Evolutionary conservation across 192 early-diverging fungal species (phyloP), one percentile per base, ranked within the genome.

Genomic region (Pecoramyces ruminantium): DNA sequence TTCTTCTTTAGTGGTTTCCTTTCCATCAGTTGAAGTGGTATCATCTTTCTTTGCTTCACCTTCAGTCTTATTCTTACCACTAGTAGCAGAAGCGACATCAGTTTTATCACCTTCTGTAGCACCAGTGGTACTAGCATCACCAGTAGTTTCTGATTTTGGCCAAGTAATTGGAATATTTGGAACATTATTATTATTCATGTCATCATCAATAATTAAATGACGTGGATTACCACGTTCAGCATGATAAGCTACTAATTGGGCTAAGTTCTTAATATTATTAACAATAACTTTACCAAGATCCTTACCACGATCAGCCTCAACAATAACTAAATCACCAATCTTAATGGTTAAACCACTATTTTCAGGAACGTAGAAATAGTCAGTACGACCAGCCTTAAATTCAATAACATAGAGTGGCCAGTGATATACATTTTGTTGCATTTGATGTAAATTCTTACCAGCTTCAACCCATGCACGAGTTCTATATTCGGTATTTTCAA

Each of bases 281-380:
- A 89, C 86, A 28, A 93, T 89, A 28, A 96, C 89, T 83, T 96
- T 95, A 28, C 95, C 95, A 28, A 96, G 82, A 86, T 96, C 95
- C 81, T 93, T 94, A 29, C 95, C 95, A 79, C 95, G 92, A 83
- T 96, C 95, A 13, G 93, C 95, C 81, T 96, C 95, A 0, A 95
- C 94, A 82, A 96, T 94, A 40, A 93, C 93, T 51, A 95, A 82
- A 80, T 94, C 94, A n/a, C 93, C 94, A 9, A 86, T 83, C 38
- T 88, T 89, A 29, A 94, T 82, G 15, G 84, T 77, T 17, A 87
- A 51, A 18, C 81, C 67, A 42, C 81, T 80, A 34, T 84, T 81
- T 12, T 92, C 92, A 6, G 92, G 82, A 2, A 92, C 86, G 84
- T 91, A 94, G 85, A 94, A 96, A 79, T 92, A 90, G 79, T 96